Percentiles rank a stretch among this genome's conserved stretches.
These are phyloP conservation scores for Coemansia sp. DNA, from an alignment of 192 early-diverging fungal genomes.

Conservation along the genomic window DNA sequence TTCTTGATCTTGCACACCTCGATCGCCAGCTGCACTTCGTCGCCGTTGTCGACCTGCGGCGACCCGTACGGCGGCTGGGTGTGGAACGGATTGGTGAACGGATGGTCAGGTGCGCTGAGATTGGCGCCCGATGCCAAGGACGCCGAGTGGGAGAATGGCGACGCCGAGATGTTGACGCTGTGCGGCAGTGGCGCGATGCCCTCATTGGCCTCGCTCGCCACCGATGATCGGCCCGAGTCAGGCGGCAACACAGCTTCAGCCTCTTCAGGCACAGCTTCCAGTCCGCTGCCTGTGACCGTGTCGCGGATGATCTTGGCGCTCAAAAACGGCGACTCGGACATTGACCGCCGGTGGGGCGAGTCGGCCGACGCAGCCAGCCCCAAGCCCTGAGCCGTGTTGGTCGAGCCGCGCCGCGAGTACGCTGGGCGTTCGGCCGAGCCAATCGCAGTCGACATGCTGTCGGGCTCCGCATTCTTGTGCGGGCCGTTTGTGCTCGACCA, in stretches of 20 bases:
- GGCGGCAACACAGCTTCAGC: constrained; percentile 18
- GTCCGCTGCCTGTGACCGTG: constrained; percentile 21
- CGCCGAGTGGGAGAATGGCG: constrained; percentile 46
- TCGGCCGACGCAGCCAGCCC: constrained; percentile 25
- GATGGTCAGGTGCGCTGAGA: constrained; percentile 14
- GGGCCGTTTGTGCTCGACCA: constrained; percentile 5
- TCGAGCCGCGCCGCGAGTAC: constrained; percentile 24
- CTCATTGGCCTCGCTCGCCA: background rate
- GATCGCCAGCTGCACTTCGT: constrained; percentile 84
- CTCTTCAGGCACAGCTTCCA: constrained; percentile 47
- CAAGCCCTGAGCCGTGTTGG: constrained; percentile 14
- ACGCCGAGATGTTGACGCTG: constrained; percentile 22
- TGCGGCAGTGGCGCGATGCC: constrained; percentile 14
- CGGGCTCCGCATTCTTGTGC: constrained; percentile 13
- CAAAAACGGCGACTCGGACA: constrained; percentile 51
- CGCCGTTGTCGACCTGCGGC: constrained; percentile 56
- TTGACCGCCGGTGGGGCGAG: constrained; percentile 39
- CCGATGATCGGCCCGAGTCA: constrained; percentile 5
- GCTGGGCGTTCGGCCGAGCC: constrained; percentile 11
- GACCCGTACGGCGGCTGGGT: constrained; percentile 41
- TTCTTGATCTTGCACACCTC: constrained; percentile 93
- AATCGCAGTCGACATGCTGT: constrained; percentile 32
- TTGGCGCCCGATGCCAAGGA: constrained; percentile 32
- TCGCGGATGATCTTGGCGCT: constrained; percentile 37
- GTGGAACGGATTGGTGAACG: constrained; percentile 44